phyloP scores from a whole-genome alignment of 1,284 basidiomycete genomes.

The Sutorius eximius region DNA sequence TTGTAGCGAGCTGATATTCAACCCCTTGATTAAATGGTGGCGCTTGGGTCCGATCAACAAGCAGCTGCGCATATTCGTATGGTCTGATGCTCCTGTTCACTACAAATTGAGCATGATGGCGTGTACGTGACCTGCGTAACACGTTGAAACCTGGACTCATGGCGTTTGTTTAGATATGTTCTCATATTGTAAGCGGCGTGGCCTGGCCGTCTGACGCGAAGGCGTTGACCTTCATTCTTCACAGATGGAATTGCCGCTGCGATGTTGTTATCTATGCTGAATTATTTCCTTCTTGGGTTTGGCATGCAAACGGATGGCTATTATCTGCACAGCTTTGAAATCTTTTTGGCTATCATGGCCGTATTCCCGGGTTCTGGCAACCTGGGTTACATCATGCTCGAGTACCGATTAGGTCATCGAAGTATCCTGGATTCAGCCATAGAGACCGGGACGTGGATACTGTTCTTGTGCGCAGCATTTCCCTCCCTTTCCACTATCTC shows the following conservation, averaged over 20 bases:
- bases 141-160: slow-evolving; percentile 4
- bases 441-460: slow-evolving; percentile 63
- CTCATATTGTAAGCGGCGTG: slow-evolving; percentile 59
- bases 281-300: slow-evolving; percentile 72
- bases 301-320: slow-evolving; percentile 63
- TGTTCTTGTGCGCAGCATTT: slow-evolving; percentile 56
- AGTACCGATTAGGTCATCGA: slow-evolving; percentile 72
- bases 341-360: slow-evolving; percentile 73
- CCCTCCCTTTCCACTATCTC: not conserved
- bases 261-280: slow-evolving; percentile 62
- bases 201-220: slow-evolving; percentile 9
- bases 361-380: slow-evolving; percentile 77
- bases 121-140: slow-evolving; percentile 52
- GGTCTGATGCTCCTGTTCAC: slow-evolving; percentile 74
- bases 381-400: slow-evolving; percentile 65
- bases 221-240: not conserved
- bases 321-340: slow-evolving; percentile 71
- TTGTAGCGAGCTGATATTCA: slow-evolving; percentile 72
- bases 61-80: slow-evolving; percentile 73
- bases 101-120: slow-evolving; percentile 80
- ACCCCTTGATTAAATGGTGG: slow-evolving; percentile 74
- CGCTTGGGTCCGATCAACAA: slow-evolving; percentile 72
- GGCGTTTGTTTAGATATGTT: slow-evolving; percentile 64
- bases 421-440: slow-evolving; percentile 44
- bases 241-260: slow-evolving; percentile 74